Evolutionary conservation across 148 eudicot species (phyloP).

Genomic region (Vaccinium myrtillus): DNA sequence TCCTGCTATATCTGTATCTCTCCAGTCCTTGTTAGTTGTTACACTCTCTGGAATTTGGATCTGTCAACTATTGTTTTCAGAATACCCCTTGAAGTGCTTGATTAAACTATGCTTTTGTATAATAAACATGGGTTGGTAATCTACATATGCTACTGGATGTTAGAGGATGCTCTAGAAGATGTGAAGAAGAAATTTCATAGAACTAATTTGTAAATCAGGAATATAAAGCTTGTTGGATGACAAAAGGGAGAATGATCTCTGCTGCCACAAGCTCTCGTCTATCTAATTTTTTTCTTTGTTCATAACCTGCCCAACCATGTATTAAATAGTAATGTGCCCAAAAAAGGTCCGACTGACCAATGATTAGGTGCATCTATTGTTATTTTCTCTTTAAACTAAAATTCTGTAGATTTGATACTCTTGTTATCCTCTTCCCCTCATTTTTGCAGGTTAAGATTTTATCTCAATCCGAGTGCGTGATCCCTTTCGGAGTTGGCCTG

Average conservation of each 20-base stretch:
- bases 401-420: background rate
- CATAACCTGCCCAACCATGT: background rate
- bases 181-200: background rate
- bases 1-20: background rate
- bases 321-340: background rate
- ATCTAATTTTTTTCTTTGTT: background rate
- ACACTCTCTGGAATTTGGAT: background rate
- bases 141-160: background rate
- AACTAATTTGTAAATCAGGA: background rate
- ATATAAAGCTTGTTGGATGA: background rate
- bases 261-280: background rate
- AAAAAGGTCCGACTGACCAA: background rate
- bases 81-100: background rate
- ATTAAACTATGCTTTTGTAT: background rate
- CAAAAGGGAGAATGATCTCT: background rate
- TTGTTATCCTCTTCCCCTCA: background rate
- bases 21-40: background rate
- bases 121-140: background rate
- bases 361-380: background rate
- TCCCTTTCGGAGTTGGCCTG: constrained; percentile 83
- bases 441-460: constrained; percentile 69
- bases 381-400: background rate
- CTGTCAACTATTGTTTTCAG: background rate
- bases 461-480: constrained; percentile 44
- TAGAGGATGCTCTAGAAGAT: background rate